phyloP scores from a whole-genome alignment of 441 rosid genomes.

The Erodium moschatum region DNA sequence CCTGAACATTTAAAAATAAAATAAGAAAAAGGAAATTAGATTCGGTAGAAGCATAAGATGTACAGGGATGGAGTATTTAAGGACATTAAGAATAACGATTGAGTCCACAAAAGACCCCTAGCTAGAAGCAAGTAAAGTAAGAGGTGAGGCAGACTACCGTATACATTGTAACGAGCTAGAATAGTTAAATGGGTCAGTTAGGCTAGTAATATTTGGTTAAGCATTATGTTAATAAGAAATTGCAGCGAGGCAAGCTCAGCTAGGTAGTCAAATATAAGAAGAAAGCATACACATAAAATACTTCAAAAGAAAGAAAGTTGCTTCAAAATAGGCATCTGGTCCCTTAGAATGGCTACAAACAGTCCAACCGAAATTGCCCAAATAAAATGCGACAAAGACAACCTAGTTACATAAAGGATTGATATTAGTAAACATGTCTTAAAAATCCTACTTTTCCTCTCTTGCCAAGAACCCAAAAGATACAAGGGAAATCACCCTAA shows the following conservation, averaged over 20 bases:
- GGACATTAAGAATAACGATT: neutral
- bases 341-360: neutral
- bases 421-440: no score
- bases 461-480: no score
- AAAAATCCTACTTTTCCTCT: no score
- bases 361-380: neutral
- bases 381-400: no score
- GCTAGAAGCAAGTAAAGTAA: neutral
- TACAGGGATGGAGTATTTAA: neutral
- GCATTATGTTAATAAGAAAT: neutral
- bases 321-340: neutral
- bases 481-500: no score
- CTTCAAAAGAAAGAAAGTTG: neutral
- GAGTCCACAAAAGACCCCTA: no score
- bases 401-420: no score
- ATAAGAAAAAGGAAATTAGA: neutral
- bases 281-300: neutral
- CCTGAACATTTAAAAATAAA: conserved; percentile 34
- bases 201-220: neutral
- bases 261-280: neutral
- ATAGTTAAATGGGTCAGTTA: neutral
- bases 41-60: neutral
- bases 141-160: neutral
- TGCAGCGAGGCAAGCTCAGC: neutral
- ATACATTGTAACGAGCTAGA: neutral